phyloP scores from a whole-genome alignment of 2,329 filamentous ascomycete species.

The Leptographium lundbergii region DNA sequence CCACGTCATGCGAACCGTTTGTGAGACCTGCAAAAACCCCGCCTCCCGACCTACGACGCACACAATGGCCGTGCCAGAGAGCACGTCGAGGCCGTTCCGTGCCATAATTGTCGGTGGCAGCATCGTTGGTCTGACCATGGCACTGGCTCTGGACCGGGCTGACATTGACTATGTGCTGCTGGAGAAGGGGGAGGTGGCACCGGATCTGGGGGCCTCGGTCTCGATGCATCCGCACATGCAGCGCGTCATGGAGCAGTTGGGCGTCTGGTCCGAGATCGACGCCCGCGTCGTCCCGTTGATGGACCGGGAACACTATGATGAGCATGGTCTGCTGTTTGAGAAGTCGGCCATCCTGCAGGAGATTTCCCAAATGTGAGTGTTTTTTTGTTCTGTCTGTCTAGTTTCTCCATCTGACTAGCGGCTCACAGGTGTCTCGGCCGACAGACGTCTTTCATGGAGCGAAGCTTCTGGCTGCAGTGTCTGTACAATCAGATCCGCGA shows the following conservation, averaged over 20 bases:
- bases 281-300: not conserved
- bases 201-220: constrained; percentile 33
- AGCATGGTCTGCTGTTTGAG: not conserved
- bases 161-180: constrained; percentile 35
- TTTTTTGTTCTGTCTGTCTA: not conserved
- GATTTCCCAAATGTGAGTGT: not conserved
- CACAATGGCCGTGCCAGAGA: not conserved
- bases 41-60: no score
- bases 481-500: no score
- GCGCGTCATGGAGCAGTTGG: constrained; percentile 37
- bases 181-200: constrained; percentile 29
- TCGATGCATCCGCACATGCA: constrained; percentile 27
- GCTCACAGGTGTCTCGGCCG: no score
- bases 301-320: not conserved
- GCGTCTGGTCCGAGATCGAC: constrained; percentile 12
- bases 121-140: constrained; percentile 31
- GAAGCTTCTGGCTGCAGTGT: no score
- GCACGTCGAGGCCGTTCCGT: constrained; percentile 13
- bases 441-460: no score
- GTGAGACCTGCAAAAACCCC: no score
- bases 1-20: no score
- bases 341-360: not conserved
- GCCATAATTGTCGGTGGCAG: constrained; percentile 36
- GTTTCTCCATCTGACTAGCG: no score
- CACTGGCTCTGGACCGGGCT: constrained; percentile 28